These are phyloP conservation scores for Cercospora beticola DNA, from an alignment of 2,329 filamentous ascomycete genomes.

Conservation along the genomic window DNA sequence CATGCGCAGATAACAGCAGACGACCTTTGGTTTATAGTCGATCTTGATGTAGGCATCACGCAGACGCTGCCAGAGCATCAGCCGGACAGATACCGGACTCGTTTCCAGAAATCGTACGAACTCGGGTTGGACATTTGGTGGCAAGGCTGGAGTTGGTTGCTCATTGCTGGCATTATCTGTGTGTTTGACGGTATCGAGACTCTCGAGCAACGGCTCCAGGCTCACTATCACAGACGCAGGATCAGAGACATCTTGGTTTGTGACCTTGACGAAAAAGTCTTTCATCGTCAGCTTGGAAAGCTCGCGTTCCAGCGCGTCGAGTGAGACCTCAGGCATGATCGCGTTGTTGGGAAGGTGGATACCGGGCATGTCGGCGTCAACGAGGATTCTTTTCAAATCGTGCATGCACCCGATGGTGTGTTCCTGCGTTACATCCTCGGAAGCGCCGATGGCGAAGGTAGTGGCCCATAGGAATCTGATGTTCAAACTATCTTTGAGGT, in stretches of 20 bases:
- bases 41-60: slow-evolving; percentile 85
- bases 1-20: slow-evolving; percentile 81
- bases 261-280: slow-evolving; percentile 91
- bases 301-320: slow-evolving; percentile 81
- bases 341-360: slow-evolving; percentile 77
- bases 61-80: slow-evolving; percentile 90
- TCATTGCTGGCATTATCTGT: not conserved
- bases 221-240: slow-evolving; percentile 85
- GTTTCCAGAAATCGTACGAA: slow-evolving; percentile 81
- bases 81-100: slow-evolving; percentile 76
- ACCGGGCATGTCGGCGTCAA: slow-evolving; percentile 48
- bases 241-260: slow-evolving; percentile 77
- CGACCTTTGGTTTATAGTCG: slow-evolving; percentile 79
- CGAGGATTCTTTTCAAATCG: slow-evolving; percentile 59
- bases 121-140: slow-evolving; percentile 56
- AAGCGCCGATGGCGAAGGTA: slow-evolving; percentile 60
- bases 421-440: slow-evolving; percentile 56
- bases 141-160: not conserved
- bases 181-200: slow-evolving; percentile 40
- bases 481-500: slow-evolving; percentile 45
- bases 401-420: slow-evolving; percentile 62
- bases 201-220: slow-evolving; percentile 84
- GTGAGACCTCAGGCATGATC: slow-evolving; percentile 83
- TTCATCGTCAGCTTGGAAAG: slow-evolving; percentile 90
- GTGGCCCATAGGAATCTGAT: slow-evolving; percentile 67